phyloP scores from a whole-genome alignment of 768 basidiomycete species.

The Boletus subparvulus region DNA sequence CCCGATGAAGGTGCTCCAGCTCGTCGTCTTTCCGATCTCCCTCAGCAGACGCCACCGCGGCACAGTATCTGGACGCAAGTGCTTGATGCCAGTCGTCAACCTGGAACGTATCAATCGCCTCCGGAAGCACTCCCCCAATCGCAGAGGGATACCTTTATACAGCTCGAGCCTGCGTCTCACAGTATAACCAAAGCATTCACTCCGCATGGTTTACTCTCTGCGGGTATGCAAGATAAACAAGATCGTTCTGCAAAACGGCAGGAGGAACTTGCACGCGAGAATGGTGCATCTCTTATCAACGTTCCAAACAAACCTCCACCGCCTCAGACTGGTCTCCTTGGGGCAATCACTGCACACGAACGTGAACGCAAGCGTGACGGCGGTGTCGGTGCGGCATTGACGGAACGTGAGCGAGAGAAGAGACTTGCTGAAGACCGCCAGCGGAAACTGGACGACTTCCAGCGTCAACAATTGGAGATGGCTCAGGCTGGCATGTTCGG shows the following conservation, averaged over 20 bases:
- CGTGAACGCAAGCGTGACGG: slow-evolving; percentile 92
- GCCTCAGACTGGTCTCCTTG: slow-evolving; percentile 92
- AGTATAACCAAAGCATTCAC: slow-evolving; percentile 92
- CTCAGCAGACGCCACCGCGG: slow-evolving; percentile 48
- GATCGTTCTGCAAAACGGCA: slow-evolving; percentile 95
- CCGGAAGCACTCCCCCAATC: slow-evolving; percentile 35
- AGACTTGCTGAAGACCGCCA: slow-evolving; percentile 90
- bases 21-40: slow-evolving; percentile 56
- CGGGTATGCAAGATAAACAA: slow-evolving; percentile 93
- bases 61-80: slow-evolving; percentile 88
- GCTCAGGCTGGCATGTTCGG: slow-evolving; percentile 80
- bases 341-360: slow-evolving; percentile 94
- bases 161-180: slow-evolving; percentile 66
- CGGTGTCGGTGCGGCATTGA: slow-evolving; percentile 90
- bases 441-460: slow-evolving; percentile 87
- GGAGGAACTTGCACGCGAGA: slow-evolving; percentile 90
- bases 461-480: slow-evolving; percentile 87
- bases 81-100: slow-evolving; percentile 64
- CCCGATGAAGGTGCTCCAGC: slow-evolving; percentile 56
- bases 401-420: slow-evolving; percentile 93
- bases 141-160: slow-evolving; percentile 62
- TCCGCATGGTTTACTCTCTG: slow-evolving; percentile 90
- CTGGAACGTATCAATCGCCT: slow-evolving; percentile 38
- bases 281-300: slow-evolving; percentile 88
- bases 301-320: slow-evolving; percentile 95